Conservation (phyloP, 805 yeast species). For the Spathaspora gorwiae region DNA sequence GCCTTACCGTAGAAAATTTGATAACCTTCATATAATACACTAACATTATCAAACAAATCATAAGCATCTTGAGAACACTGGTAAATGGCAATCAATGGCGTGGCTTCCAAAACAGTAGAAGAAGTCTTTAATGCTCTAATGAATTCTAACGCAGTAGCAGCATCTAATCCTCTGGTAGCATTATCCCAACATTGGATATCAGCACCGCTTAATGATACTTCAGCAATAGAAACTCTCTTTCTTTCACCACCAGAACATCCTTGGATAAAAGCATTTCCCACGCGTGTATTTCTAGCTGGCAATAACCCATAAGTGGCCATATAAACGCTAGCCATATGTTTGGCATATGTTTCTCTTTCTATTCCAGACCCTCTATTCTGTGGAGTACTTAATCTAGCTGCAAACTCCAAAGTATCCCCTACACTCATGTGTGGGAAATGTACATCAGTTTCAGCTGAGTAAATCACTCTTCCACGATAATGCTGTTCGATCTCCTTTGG, state of each 20-base stretch:
- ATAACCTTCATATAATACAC: conserved; percentile 42
- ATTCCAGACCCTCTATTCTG: conserved; percentile 32
- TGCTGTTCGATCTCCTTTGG: conserved; percentile 22
- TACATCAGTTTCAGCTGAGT: conserved; percentile 48
- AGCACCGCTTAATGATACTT: conserved; percentile 62
- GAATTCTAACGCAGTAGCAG: conserved; percentile 77
- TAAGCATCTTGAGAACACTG: conserved; percentile 47
- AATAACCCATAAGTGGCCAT: conserved; percentile 45
- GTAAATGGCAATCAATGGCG: conserved; percentile 56
- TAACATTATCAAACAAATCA: conserved; percentile 43
- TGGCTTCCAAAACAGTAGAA: conserved; percentile 44
- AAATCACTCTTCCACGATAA: conserved; percentile 32
- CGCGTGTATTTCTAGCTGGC: conserved; percentile 53
- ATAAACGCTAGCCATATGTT: conserved; percentile 38
- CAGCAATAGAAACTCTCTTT: conserved; percentile 75
- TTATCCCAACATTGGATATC: conserved; percentile 57
- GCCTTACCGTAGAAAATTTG: conserved; percentile 45
- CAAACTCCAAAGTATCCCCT: conserved; percentile 51
- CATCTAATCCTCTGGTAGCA: conserved; percentile 79
- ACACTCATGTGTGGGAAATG: conserved; percentile 54
- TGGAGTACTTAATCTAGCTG: conserved; percentile 46
- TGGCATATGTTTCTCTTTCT: conserved; percentile 31
- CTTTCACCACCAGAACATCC: conserved; percentile 78
- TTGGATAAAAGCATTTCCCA: conserved; percentile 59
- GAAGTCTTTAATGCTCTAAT: conserved; percentile 59